Percentiles rank a stretch among this genome's conserved stretches.
Evolutionary conservation across 257 asterid genomes (phyloP).

Genomic region (Linderniella brevidens): DNA sequence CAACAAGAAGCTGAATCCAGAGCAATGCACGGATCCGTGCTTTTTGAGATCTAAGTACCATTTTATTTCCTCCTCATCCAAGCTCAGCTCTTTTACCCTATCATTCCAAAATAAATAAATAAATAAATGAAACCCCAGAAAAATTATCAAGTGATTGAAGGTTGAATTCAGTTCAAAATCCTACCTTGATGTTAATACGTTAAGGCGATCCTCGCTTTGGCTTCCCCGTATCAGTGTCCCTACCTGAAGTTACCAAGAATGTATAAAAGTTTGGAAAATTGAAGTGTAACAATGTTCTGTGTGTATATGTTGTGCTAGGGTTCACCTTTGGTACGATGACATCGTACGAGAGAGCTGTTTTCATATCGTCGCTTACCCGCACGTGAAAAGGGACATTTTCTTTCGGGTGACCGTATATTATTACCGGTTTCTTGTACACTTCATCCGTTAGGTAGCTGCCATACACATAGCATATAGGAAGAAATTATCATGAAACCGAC

Average conservation of each 20-base stretch:
- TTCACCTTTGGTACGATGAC: slow-evolving; percentile 61
- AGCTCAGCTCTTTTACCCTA: slow-evolving; percentile 52
- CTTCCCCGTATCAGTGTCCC: slow-evolving; percentile 71
- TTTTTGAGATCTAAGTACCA: slow-evolving; percentile 79
- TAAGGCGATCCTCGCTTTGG: slow-evolving; percentile 69
- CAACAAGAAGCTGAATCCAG: slow-evolving; percentile 49
- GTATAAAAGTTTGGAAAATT: too few relatives aligned
- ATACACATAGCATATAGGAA: not conserved
- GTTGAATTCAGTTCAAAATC: not conserved
- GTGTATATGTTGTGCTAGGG: too few relatives aligned
- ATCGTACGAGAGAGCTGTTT: slow-evolving; percentile 66
- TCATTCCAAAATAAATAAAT: not conserved
- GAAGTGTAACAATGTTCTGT: too few relatives aligned
- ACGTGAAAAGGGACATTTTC: slow-evolving; percentile 45
- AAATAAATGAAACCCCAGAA: not conserved
- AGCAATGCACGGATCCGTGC: slow-evolving; percentile 47
- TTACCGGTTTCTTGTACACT: slow-evolving; percentile 40
- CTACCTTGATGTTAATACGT: slow-evolving; percentile 42
- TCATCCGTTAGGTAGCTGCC: slow-evolving; percentile 56
- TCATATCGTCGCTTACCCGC: slow-evolving; percentile 48
- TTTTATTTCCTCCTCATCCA: slow-evolving; percentile 44
- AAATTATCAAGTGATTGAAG: too few relatives aligned
- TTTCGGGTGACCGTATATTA: slow-evolving; percentile 65
- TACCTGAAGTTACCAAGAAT: slow-evolving; percentile 21
- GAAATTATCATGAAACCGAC: not conserved